These are phyloP conservation scores for Fraxinus floribunda DNA, from an alignment of 305 asterid species.

Conservation along the genomic window DNA sequence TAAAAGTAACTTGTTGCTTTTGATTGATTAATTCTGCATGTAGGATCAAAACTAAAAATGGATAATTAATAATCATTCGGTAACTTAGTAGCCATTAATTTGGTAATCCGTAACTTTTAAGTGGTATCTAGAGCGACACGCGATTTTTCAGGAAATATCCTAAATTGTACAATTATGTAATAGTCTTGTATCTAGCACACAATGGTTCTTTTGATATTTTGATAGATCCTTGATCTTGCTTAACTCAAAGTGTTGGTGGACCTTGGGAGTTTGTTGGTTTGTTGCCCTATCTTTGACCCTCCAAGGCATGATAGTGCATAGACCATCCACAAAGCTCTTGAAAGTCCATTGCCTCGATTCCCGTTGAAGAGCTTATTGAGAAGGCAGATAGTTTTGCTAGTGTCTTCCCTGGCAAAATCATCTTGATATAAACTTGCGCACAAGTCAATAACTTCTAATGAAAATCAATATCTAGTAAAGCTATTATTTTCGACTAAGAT, in stretches of 20 bases:
- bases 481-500: not conserved
- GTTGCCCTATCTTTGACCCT: slow-evolving; percentile 19
- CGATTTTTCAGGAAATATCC: not conserved
- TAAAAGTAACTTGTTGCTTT: too few relatives aligned
- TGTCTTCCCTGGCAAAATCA: slow-evolving; percentile 53
- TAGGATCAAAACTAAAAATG: too few relatives aligned
- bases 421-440: not conserved
- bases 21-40: too few relatives aligned
- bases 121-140: too few relatives aligned
- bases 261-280: slow-evolving; percentile 53
- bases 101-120: too few relatives aligned
- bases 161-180: not conserved
- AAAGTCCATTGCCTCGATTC: not conserved
- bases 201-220: too few relatives aligned
- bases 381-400: slow-evolving; percentile 39
- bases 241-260: slow-evolving; percentile 33
- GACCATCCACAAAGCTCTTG: slow-evolving; percentile 55
- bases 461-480: not conserved
- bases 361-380: too few relatives aligned
- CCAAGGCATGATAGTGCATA: slow-evolving; percentile 74
- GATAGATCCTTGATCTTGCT: too few relatives aligned
- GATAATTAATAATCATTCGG: too few relatives aligned
- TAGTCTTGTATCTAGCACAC: too few relatives aligned
- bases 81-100: too few relatives aligned
- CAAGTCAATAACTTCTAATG: not conserved